A percentile compares a stretch with the other conserved stretches of the same genome.
These are phyloP conservation scores for Chaetoceros muelleri DNA, from an alignment of 108 stramenopile genomes.

Conservation along the genomic window DNA sequence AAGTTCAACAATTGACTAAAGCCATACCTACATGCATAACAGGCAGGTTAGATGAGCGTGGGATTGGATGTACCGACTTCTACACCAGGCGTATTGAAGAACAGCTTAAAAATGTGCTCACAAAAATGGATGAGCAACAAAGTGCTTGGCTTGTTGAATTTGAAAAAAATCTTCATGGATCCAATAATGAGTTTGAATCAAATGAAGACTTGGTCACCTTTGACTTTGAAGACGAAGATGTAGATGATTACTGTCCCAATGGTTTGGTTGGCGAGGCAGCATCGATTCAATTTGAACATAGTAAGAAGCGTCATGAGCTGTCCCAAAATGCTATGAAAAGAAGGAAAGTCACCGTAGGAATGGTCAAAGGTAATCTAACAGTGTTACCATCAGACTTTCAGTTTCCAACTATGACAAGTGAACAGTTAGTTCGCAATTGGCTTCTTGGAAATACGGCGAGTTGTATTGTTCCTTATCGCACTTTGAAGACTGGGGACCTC, in stretches of 20 bases:
- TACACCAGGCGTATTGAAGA: neutral
- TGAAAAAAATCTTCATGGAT: neutral
- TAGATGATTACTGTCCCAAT: neutral
- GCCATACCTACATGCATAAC: neutral
- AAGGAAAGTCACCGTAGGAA: neutral
- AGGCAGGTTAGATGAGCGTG: neutral
- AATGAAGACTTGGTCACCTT: neutral
- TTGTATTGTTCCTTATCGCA: neutral
- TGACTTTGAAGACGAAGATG: neutral
- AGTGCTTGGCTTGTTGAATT: neutral
- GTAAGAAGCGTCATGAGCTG: too few species aligned
- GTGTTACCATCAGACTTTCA: neutral
- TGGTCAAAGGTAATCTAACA: neutral
- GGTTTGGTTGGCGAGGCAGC: neutral
- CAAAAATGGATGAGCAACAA: neutral
- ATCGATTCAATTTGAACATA: too few species aligned
- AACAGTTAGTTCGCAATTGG: neutral
- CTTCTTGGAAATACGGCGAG: neutral
- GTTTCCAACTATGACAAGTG: neutral
- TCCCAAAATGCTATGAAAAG: neutral
- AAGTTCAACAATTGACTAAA: neutral
- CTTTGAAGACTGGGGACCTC: neutral
- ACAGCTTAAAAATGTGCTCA: neutral
- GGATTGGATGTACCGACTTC: neutral
- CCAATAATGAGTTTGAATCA: neutral